phyloP scores from a whole-genome alignment of 1,284 basidiomycete genomes.

The Trametes polyzona region DNA sequence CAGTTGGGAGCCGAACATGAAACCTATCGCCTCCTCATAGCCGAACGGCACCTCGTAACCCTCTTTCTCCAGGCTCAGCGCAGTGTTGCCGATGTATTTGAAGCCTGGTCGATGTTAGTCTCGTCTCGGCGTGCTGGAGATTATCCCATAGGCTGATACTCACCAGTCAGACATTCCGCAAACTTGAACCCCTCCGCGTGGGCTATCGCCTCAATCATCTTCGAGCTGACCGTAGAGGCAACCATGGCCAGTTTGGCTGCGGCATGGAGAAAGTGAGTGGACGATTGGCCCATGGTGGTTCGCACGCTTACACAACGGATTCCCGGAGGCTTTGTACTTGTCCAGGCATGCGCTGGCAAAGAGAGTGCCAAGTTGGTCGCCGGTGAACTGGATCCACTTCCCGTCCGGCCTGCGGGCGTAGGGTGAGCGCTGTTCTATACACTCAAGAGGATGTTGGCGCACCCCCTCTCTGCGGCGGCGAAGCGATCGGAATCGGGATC shows the following conservation, averaged over 20 bases:
- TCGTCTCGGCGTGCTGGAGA: neutral
- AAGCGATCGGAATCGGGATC: conserved; percentile 88
- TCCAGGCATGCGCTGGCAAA: conserved; percentile 69
- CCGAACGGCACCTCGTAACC: conserved; percentile 81
- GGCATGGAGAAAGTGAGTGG: neutral
- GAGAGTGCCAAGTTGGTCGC: conserved; percentile 81
- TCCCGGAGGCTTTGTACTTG: conserved; percentile 60
- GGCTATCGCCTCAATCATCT: conserved; percentile 83
- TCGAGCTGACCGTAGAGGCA: conserved; percentile 86
- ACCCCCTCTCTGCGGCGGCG: conserved; percentile 77
- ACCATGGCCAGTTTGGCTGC: conserved; percentile 77
- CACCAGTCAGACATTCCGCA: conserved; percentile 82
- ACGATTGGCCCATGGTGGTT: neutral
- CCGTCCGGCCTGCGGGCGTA: conserved; percentile 48
- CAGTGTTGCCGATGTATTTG: conserved; percentile 85
- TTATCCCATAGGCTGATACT: conserved; percentile 11
- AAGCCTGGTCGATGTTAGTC: conserved; percentile 53
- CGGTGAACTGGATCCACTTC: conserved; percentile 76
- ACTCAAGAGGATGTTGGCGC: conserved; percentile 22
- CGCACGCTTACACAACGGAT: conserved; percentile 51
- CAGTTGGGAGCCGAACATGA: conserved; percentile 78
- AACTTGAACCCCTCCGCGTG: conserved; percentile 78
- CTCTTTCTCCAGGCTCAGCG: conserved; percentile 60
- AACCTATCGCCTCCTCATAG: conserved; percentile 90
- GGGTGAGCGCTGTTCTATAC: neutral